Evolutionary conservation across 2,329 filamentous ascomycete genomes (phyloP).

Genomic region (Neonectria coccinea): DNA sequence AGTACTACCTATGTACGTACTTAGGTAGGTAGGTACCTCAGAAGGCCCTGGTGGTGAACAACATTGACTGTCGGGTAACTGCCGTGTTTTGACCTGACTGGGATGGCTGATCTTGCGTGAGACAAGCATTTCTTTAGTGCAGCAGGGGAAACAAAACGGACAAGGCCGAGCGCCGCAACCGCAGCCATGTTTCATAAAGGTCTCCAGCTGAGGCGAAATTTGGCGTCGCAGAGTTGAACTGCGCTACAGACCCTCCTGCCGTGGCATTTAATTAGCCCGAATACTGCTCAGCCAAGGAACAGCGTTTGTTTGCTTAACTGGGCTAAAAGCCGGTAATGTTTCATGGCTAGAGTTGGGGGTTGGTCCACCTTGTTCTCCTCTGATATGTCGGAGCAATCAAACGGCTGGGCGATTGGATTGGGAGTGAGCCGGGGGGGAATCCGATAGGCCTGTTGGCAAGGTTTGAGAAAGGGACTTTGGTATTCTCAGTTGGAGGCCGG

Average conservation of each 20-base stretch:
- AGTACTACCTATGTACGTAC: too few species aligned
- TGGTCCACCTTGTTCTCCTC: background rate
- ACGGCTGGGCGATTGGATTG: background rate
- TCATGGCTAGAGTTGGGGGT: background rate
- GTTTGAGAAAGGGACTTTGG: slow-evolving; percentile 27
- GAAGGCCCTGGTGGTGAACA: background rate
- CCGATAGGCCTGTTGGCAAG: background rate
- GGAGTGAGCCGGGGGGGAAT: background rate
- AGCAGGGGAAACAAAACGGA: slow-evolving; percentile 1
- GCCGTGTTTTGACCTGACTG: background rate
- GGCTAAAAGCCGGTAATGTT: background rate
- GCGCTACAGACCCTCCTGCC: background rate
- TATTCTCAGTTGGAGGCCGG: slow-evolving; percentile 17
- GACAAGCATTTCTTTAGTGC: slow-evolving; percentile 6
- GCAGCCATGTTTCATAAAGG: background rate
- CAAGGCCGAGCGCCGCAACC: background rate
- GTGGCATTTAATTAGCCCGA: background rate
- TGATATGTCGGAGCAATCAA: background rate
- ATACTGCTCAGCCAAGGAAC: background rate
- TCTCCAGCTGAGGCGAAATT: slow-evolving; percentile 2
- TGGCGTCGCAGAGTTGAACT: background rate
- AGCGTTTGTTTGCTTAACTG: too few species aligned
- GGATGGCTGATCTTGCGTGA: background rate
- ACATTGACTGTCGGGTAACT: background rate
- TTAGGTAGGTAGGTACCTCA: too few species aligned